Base-by-base conservation (phyloP, 805 yeast genomes). In the Nakazawaea wickerhamii region DNA sequence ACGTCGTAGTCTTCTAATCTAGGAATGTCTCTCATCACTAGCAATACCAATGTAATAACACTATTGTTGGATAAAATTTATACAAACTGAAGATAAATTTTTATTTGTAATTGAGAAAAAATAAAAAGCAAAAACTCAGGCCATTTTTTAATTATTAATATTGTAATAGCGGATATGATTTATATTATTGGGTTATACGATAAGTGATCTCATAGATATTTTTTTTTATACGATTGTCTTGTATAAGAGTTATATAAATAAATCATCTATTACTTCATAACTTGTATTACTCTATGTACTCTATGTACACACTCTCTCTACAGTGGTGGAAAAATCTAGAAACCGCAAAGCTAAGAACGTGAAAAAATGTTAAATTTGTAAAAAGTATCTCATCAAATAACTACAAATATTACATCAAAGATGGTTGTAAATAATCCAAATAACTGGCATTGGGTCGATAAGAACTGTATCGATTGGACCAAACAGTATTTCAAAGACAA, bases 401-500 rank as follows among this genome's bases (percentile, higher is more conserved):
- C 11, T 28, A 8, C 11, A 11, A 2, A 28, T 28, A 28, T 41
- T 13, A 14, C 14, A 20, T 13, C 19, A 30, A 50, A 41, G 30
- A 91, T 91, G 97, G 97, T 86, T 31, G 90, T 93, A 25, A 84
- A 88, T 65, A 93, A 91, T 73, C 98, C 98, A 30, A 93, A 93
- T 64, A 91, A 91, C 68, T 91, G 99, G 99, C 99, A 93, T 72
- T 93, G 98, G 98, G 97, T 90, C 49, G 97, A 91, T 66, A 91
- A 91, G 64, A 93, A 93, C 70, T 93, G 99, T 67, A 75, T 91
- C 44, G 81, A 77, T 44, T 93, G 99, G 99, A 74, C 96, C 10
- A 78, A 78, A 48, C 71, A 74, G 31, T 91, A 91, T 61, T 86
- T 93, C 61, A 62, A 65, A 23, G 73, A 76, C 36, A 73, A 78